Conservation (phyloP, 2,329 filamentous ascomycete species). For the Aspergillus novofumigatus region DNA sequence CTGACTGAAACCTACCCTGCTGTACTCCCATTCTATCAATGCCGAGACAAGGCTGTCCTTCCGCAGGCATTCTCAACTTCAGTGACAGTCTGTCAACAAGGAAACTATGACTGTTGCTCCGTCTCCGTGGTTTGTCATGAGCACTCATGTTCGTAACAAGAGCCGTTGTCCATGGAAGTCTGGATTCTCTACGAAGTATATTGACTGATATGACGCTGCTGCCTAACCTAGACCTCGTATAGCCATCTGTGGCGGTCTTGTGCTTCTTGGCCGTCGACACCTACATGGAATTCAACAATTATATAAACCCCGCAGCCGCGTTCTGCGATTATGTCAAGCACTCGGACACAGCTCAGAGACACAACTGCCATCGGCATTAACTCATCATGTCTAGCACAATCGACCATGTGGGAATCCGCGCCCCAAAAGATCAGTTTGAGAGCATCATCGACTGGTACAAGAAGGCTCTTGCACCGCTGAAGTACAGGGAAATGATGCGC, state of each 20-base stretch:
- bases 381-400: conserved; percentile 10
- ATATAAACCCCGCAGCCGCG: not conserved
- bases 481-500: conserved; percentile 25
- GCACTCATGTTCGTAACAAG: no score
- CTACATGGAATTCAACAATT: not conserved
- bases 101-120: no score
- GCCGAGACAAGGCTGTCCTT: no score
- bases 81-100: no score
- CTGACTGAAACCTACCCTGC: no score
- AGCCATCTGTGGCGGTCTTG: not conserved
- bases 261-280: not conserved
- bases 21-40: no score
- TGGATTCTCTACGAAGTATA: not conserved
- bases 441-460: conserved; percentile 26
- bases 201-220: not conserved
- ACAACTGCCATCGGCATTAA: no score
- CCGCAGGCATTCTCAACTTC: no score
- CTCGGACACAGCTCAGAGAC: no score
- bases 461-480: conserved; percentile 24
- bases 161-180: not conserved
- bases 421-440: conserved; percentile 25
- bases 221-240: not conserved
- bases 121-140: no score
- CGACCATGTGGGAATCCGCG: conserved; percentile 24
- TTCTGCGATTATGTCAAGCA: not conserved